Evolutionary conservation across 2,329 filamentous ascomycete species (phyloP).

Genomic region (Nothopassalora personata): DNA sequence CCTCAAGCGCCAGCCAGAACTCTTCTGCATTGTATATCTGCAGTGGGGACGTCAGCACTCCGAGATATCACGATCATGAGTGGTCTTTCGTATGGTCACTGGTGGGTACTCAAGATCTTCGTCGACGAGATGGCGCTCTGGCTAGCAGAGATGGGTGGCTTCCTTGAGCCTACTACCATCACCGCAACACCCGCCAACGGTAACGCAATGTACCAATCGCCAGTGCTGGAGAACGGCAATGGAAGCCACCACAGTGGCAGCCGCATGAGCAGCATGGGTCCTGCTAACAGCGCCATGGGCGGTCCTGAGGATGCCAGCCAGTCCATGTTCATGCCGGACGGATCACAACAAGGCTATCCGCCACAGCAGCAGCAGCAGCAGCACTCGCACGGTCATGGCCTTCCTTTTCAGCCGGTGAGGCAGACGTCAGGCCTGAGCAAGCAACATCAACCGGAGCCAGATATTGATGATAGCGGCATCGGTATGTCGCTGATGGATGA

Average conservation of each 20-base stretch:
- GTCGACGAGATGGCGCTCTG: slow-evolving; percentile 92
- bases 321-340: slow-evolving; percentile 17
- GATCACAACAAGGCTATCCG: slow-evolving; percentile 11
- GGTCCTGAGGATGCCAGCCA: slow-evolving; percentile 14
- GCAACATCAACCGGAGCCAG: slow-evolving; percentile 23
- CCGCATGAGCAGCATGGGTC: slow-evolving; percentile 31
- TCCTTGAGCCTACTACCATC: slow-evolving; percentile 52
- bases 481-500: slow-evolving; percentile 35
- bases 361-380: slow-evolving; percentile 16
- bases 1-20: slow-evolving; percentile 67
- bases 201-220: slow-evolving; percentile 20
- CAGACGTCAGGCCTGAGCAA: slow-evolving; percentile 5
- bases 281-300: slow-evolving; percentile 18
- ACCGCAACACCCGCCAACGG: slow-evolving; percentile 6
- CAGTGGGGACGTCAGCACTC: slow-evolving; percentile 70
- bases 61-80: slow-evolving; percentile 74
- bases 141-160: slow-evolving; percentile 83
- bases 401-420: slow-evolving; percentile 11
- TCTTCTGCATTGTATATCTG: slow-evolving; percentile 70
- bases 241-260: slow-evolving; percentile 27
- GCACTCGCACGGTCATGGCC: slow-evolving; percentile 11
- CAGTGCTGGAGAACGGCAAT: slow-evolving; percentile 23
- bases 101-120: slow-evolving; percentile 95
- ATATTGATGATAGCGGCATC: slow-evolving; percentile 37
- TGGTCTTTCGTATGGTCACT: slow-evolving; percentile 77